Base-by-base conservation (phyloP, 345 rosid genomes). In the Rhizophora apiculata region DNA sequence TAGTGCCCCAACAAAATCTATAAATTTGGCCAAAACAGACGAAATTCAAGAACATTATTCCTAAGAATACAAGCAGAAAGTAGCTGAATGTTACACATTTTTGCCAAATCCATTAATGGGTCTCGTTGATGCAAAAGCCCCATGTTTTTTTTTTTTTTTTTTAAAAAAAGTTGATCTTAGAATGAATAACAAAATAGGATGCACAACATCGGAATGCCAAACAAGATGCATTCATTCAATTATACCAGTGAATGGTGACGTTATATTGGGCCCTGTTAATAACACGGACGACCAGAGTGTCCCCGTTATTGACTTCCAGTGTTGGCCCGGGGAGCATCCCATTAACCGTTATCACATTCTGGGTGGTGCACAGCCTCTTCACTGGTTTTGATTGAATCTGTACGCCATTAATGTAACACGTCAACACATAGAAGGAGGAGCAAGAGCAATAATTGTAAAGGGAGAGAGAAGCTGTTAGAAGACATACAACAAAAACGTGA, bases 281-380 rank as follows among this genome's bases (percentile, higher is more conserved):
- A 22, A 91, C 98, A 67, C 77, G 78, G 63, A 94, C 80, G 9
- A 79, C 87, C 5, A 94, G 82, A 66, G 92, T 82, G 73, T 91
- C 98, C 2, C 98, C 97, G 55, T 88, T 68, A 36, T 81, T 87
- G 46, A 89, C 72, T 77, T 94, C 97, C 11, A 94, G 54, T 29
- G 98, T 94, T 2, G 98, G 98, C 1, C 98, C 98, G 0, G 98
- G 98, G 31, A 78, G 81, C 90, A 89, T 89, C 68, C 98, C 98
- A 65, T 94, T 94, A 1, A 94, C 98, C 16, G 98, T 94, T 75
- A 94, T 88, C 18, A 78, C 60, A 64, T 82, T 79, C 68, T 86
- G 95, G 60, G 92, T 91, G 10, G 67, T 91, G 90, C 98, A 94
- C 85, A 94, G 91, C 92, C 97, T 94, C 92, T 89, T 91, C 91